Evolutionary conservation across 371 early-diverging fungal species (phyloP).

Genomic region (Syncephalis fuscata): DNA sequence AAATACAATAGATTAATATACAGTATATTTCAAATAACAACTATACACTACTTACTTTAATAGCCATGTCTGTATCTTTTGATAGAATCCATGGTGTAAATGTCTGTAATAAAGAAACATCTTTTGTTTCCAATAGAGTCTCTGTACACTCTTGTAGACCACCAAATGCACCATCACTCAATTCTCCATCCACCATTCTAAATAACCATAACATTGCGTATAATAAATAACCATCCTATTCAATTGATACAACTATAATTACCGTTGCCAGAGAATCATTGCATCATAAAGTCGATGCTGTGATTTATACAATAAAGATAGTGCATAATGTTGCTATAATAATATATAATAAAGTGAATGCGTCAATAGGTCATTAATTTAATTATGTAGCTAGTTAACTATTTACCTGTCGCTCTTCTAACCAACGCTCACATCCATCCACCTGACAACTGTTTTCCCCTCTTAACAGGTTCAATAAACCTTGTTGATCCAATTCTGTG

Average conservation of each 20-base stretch:
- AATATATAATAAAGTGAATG: conserved; percentile 4
- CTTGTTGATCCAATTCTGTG: conserved; percentile 20
- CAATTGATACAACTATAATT: conserved; percentile 10
- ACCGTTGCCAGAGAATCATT: conserved; percentile 53
- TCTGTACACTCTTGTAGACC: no score
- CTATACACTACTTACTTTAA: no score
- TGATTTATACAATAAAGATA: conserved; percentile 39
- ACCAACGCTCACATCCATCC: conserved; percentile 25
- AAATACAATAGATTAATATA: no score
- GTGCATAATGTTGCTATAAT: conserved; percentile 34
- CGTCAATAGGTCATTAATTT: background rate
- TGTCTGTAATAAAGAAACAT: no score
- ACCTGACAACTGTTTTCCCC: conserved; percentile 30
- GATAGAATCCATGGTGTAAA: no score
- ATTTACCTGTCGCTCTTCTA: conserved; percentile 21
- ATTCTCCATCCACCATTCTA: no score
- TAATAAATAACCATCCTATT: no score
- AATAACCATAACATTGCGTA: conserved; percentile 2
- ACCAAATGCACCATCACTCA: no score
- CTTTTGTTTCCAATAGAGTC: no score
- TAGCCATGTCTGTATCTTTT: no score
- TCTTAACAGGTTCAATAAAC: conserved; percentile 25
- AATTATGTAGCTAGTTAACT: background rate
- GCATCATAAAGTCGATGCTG: conserved; percentile 26
- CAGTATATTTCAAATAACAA: no score